A percentile compares a stretch with the other conserved stretches of the same genome.
These are phyloP conservation scores for Aspergillus sp. DNA, from an alignment of 2,329 filamentous ascomycete genomes.

Conservation along the genomic window DNA sequence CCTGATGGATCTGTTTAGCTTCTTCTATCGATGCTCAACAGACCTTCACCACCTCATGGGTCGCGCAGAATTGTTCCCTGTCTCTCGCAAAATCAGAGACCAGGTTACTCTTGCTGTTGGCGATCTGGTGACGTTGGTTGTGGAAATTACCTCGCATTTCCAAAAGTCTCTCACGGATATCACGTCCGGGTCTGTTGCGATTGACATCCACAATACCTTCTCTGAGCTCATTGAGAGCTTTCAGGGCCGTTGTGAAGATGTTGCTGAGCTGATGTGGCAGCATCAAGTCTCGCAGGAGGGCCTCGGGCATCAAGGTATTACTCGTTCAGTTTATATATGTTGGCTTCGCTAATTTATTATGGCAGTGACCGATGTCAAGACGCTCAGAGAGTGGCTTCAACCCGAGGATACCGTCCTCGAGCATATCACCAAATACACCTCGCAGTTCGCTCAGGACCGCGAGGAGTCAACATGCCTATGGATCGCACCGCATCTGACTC, in stretches of 20 bases:
- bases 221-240: slow-evolving; percentile 37
- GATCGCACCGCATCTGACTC: slow-evolving; percentile 50
- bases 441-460: slow-evolving; percentile 41
- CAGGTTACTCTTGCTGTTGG: slow-evolving; percentile 43
- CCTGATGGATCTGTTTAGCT: slow-evolving; percentile 51
- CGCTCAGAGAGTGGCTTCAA: slow-evolving; percentile 39
- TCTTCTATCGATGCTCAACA: slow-evolving; percentile 52
- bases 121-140: slow-evolving; percentile 35
- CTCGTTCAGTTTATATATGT: no score
- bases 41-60: slow-evolving; percentile 45
- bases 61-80: slow-evolving; percentile 48
- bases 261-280: slow-evolving; percentile 42
- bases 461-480: slow-evolving; percentile 57
- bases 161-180: slow-evolving; percentile 26
- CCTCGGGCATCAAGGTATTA: background rate
- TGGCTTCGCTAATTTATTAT: no score
- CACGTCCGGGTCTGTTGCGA: slow-evolving; percentile 26
- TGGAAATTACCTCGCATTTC: slow-evolving; percentile 37
- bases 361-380: slow-evolving; percentile 29
- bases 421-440: slow-evolving; percentile 47
- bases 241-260: slow-evolving; percentile 32
- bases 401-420: slow-evolving; percentile 49
- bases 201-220: slow-evolving; percentile 42
- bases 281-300: slow-evolving; percentile 37
- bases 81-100: slow-evolving; percentile 49